Base-by-base conservation (phyloP, 129 eudicot genomes). In the Erigeron canadensis region DNA sequence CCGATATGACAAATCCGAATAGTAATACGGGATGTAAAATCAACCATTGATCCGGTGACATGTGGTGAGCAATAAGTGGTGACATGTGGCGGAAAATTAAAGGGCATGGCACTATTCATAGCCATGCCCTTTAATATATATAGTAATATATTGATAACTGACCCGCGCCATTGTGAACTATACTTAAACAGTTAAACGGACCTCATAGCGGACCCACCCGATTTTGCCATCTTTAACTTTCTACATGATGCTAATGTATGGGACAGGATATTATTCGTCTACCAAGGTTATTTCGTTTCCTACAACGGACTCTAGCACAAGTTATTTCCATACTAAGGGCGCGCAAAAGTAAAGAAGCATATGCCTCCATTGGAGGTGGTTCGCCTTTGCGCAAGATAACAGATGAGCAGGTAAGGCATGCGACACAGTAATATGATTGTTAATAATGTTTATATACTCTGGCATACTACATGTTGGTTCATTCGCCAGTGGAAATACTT, bases 291-390 rank as follows among this genome's bases (percentile, higher is more conserved):
- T 51, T 51, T 51, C 79, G 83, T 47, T 87, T 90, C 81, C 89
- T 90, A 71, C 96, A 90, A 74, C 74, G 79, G 4, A 94, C 96
- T 17, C 57, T 90, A 77, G 96, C 96, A 37, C 88, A 87, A 51
- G 70, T 90, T 22, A 87, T 90, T 21, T 90, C 94, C 43, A 71
- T 63, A 15, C 78, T 87, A 22, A 63, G 96, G 65, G 94, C 96
- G 62, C 83, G 83, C 34, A 90, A 90, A 74, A 84, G 94, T 71
- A 87, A 87, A 41, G 94, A 90, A 85, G 96, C 87, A 10, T 90
- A 90, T 87, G 96, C 96, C 70, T 81, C 96, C 50, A 90, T 90
- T 72, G 96, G 96, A 74, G 96, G 96, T 70, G 94, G 96, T 61
- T 90, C 96, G 8, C 95, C 97, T 77, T 73, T 91, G 73, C 79